Evolutionary conservation across 2,329 filamentous ascomycete genomes (phyloP).

Genomic region (Hymenoscyphus fraxineus): DNA sequence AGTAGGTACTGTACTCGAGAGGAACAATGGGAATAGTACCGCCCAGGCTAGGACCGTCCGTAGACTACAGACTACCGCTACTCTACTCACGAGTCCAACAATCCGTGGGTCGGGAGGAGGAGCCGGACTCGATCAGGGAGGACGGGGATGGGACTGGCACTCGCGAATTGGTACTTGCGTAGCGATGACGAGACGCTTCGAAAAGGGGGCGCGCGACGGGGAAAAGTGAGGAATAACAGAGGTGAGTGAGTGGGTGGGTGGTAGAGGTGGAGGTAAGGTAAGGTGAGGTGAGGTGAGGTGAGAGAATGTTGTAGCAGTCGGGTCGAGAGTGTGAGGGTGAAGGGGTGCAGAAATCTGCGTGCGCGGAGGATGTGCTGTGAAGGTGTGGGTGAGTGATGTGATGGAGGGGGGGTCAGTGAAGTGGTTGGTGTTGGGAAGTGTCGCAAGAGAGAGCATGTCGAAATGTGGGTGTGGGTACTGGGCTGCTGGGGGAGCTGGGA

Average conservation of each 20-base stretch:
- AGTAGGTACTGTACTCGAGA: not conserved
- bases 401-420: not conserved
- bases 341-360: not conserved
- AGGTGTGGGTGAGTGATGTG: not conserved
- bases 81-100: not conserved
- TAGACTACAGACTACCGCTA: not conserved
- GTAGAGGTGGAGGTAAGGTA: not conserved
- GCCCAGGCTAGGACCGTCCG: not conserved
- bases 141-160: not conserved
- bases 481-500: not conserved
- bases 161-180: not conserved
- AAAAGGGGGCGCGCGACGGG: not conserved
- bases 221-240: not conserved
- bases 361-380: not conserved
- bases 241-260: not conserved
- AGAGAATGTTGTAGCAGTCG: not conserved
- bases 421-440: slow-evolving; percentile 1
- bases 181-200: not conserved
- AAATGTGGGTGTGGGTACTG: not conserved
- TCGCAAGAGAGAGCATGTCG: not conserved
- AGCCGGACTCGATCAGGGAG: not conserved
- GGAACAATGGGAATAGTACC: not conserved
- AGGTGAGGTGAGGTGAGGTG: not conserved
- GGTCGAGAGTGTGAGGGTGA: not conserved
- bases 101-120: not conserved